phyloP scores from a whole-genome alignment of 805 yeast species.

The Pichia gijzeniarum region DNA sequence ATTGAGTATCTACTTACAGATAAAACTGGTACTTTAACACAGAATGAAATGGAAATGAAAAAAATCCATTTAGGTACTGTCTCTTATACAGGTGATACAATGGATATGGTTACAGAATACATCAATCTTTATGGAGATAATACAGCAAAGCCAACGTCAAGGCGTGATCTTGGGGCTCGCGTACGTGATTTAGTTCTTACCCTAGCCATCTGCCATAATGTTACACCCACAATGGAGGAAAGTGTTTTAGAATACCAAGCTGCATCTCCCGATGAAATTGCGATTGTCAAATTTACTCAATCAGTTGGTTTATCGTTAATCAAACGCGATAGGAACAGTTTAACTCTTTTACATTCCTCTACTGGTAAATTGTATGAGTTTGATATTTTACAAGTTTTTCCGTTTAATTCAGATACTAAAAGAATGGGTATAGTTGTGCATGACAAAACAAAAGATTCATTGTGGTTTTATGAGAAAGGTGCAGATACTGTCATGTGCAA shows the following conservation, averaged over 20 bases:
- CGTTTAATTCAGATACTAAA: constrained; percentile 92
- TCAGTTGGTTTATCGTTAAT: constrained; percentile 73
- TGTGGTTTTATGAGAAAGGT: constrained; percentile 88
- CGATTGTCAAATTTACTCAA: constrained; percentile 90
- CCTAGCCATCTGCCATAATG: constrained; percentile 93
- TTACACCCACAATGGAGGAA: constrained; percentile 85
- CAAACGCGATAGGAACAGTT: constrained; percentile 73
- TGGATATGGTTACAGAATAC: constrained; percentile 79
- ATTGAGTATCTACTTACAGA: constrained; percentile 89
- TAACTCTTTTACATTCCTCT: constrained; percentile 59
- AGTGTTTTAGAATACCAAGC: constrained; percentile 80
- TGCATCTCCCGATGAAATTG: constrained; percentile 97
- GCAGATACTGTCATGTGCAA: constrained; percentile 91
- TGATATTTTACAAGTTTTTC: constrained; percentile 78
- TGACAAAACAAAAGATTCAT: constrained; percentile 56
- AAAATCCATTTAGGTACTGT: constrained; percentile 90
- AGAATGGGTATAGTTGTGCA: constrained; percentile 88
- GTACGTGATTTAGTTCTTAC: constrained; percentile 79
- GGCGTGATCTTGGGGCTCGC: constrained; percentile 66
- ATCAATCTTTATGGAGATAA: constrained; percentile 34
- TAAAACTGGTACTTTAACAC: constrained; percentile 96
- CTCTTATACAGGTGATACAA: constrained; percentile 84
- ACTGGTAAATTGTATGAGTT: constrained; percentile 47
- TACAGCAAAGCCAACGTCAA: constrained; percentile 28
- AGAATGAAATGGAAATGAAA: constrained; percentile 95